Base-by-base conservation (phyloP, 176 grass and related monocot species). In the Elymus sibiricus region DNA sequence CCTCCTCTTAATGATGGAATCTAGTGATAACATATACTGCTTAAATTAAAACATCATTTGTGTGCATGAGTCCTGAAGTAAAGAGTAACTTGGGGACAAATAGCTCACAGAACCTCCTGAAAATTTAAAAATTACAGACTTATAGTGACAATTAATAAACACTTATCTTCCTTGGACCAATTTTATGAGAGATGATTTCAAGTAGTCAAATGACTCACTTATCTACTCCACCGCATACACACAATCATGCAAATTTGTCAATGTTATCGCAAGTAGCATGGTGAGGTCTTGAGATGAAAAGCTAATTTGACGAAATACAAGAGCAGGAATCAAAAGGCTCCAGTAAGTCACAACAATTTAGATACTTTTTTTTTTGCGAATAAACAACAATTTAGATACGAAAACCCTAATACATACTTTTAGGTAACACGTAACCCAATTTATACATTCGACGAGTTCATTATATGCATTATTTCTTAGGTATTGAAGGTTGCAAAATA, bases 31-130 rank as follows among this genome's bases (percentile, higher is more conserved):
- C 31, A 82, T 69, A 60, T 37, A 46, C 58, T 75, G 43, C 11
- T 88, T 70, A 71, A 17, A 80, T 81, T 77, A 85, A 15, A 72
- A 67, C 17, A 67, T 26, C 19, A 8, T 74, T n/a, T 66, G 34
- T n/a, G 12, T 35, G 21, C 34, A 28, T 29, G 7, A 83, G 16
- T 60, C 16, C 37, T 74, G 17, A 43, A 42, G 4, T 77, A 58
- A 82, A 73, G 19, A 88, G 37, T 14, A 75, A 34, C 60, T 42
- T 85, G 25, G 38, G 24, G 35, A 72, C 40, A 67, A 31, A 82
- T 69, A 67, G 76, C 72, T 19, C 38, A 74, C 9, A 77, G 53
- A 65, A 32, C 16, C 5, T 84, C 7, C 5, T 32, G 58, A 62
- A 12, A 49, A 42, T 65, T 74, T 31, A 11, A 25, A 73, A 11